These are phyloP conservation scores for Trichoderma asperellum DNA, from an alignment of 2,329 filamentous ascomycete species.

Conservation along the genomic window DNA sequence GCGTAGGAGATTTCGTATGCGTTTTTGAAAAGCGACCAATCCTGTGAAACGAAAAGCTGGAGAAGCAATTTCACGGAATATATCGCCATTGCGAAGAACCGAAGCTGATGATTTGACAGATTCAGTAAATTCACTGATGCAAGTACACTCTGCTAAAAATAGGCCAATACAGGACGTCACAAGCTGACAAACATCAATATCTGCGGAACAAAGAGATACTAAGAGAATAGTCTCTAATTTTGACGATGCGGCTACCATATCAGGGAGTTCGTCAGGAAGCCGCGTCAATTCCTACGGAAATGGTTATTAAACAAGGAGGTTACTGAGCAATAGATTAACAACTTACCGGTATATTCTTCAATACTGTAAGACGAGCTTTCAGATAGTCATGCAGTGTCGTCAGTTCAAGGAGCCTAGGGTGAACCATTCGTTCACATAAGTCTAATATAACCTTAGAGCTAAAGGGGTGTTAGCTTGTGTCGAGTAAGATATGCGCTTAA, in stretches of 20 bases:
- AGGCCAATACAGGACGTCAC: conserved; percentile 65
- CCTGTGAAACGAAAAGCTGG: conserved; percentile 69
- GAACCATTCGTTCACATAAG: conserved; percentile 55
- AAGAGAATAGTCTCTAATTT: conserved; percentile 66
- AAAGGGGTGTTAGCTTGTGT: conserved; percentile 3
- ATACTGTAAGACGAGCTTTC: conserved; percentile 56
- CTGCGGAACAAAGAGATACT: conserved; percentile 66
- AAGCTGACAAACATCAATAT: conserved; percentile 67
- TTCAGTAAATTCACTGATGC: conserved; percentile 57
- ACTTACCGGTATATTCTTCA: conserved; percentile 55
- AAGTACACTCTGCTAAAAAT: conserved; percentile 64
- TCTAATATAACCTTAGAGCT: conserved; percentile 48
- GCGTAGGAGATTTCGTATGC: conserved; percentile 61
- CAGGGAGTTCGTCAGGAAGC: conserved; percentile 57
- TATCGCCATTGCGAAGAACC: conserved; percentile 62
- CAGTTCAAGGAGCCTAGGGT: conserved; percentile 50
- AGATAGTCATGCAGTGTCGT: conserved; percentile 59
- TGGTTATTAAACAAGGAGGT: neutral
- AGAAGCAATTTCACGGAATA: conserved; percentile 66
- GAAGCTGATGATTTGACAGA: conserved; percentile 55
- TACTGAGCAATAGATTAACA: neutral
- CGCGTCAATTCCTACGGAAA: conserved; percentile 56
- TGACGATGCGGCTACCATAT: conserved; percentile 56
- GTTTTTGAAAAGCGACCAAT: conserved; percentile 70
- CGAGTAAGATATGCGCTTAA: neutral